Evolutionary conservation across 2,329 filamentous ascomycete genomes (phyloP).

Genomic region (Cladophialophora bantiana): DNA sequence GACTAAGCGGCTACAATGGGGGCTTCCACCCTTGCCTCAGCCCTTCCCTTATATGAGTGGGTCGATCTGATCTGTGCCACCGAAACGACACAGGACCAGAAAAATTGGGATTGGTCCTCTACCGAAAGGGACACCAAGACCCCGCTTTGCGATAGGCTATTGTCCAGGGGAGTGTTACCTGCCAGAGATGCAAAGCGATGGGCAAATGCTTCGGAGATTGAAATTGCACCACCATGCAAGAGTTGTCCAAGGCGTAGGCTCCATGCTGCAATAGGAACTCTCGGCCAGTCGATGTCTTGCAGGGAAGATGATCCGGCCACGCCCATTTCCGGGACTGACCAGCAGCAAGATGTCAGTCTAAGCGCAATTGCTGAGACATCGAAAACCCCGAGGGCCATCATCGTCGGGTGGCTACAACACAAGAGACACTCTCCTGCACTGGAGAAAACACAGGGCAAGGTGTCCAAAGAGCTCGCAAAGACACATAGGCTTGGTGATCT

Average conservation of each 20-base stretch:
- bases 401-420: background rate
- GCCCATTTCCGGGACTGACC: background rate
- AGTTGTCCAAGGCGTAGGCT: background rate
- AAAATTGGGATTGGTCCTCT: background rate
- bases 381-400: background rate
- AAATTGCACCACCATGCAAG: background rate
- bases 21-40: conserved; percentile 4
- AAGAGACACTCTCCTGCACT: background rate
- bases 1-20: background rate
- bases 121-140: background rate
- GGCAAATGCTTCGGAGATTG: background rate
- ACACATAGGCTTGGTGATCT: background rate
- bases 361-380: background rate
- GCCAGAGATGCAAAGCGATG: conserved; percentile 6
- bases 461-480: background rate
- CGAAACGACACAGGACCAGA: background rate
- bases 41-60: background rate
- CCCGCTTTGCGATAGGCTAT: conserved; percentile 17
- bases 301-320: background rate
- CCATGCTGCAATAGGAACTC: background rate
- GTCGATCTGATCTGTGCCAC: background rate
- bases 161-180: conserved; percentile 12
- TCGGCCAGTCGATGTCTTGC: background rate
- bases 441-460: background rate
- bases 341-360: background rate